These are phyloP conservation scores for Oryza officinalis DNA, from an alignment of 176 grass and related monocot genomes.

Conservation along the genomic window DNA sequence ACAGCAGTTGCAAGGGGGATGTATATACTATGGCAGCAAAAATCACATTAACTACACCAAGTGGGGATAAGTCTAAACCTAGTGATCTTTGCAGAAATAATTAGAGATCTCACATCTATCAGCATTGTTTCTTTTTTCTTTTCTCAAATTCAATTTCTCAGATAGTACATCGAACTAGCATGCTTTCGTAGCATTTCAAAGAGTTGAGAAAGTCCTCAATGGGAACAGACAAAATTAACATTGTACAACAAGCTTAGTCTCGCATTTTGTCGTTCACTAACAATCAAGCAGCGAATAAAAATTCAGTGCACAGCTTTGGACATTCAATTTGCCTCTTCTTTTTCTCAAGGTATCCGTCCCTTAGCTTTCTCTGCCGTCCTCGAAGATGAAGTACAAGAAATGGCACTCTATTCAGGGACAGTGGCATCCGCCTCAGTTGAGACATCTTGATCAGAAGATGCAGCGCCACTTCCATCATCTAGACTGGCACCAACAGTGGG, in stretches of 20 bases:
- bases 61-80: no score
- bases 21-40: no score
- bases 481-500: not conserved
- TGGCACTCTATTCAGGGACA: conserved; percentile 23
- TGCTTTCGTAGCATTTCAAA: not conserved
- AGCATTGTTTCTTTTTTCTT: not conserved
- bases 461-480: not conserved
- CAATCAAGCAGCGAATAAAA: not conserved
- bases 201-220: not conserved
- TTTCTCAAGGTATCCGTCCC: not conserved
- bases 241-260: not conserved
- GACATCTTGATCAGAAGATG: conserved; percentile 3
- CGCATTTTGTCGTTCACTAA: not conserved
- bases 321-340: not conserved
- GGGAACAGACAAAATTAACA: conserved; percentile 11
- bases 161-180: not conserved
- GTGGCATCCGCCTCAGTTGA: not conserved
- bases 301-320: not conserved
- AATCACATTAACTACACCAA: no score
- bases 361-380: not conserved
- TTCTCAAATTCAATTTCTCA: not conserved
- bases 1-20: no score
- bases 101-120: not conserved
- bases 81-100: no score
- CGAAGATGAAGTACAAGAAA: not conserved